Percentiles rank a stretch among this genome's conserved stretches.
Evolutionary conservation across 2,329 filamentous ascomycete species (phyloP).

Genomic region (Fusarium oligoseptatum): DNA sequence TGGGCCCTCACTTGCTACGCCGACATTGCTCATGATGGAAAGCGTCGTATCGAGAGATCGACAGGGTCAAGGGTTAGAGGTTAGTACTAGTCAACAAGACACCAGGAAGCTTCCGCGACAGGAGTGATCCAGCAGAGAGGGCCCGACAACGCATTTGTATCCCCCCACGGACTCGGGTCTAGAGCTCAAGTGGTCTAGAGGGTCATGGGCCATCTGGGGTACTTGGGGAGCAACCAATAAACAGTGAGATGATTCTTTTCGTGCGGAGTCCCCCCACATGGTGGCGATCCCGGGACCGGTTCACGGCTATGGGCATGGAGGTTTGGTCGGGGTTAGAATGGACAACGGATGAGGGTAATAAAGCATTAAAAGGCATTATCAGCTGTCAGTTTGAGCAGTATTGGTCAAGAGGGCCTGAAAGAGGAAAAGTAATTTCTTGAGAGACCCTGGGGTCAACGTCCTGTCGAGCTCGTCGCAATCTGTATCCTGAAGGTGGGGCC

Average conservation of each 20-base stretch:
- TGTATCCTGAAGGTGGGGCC: background rate
- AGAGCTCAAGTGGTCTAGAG: conserved; percentile 3
- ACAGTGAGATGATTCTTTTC: background rate
- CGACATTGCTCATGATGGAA: conserved; percentile 6
- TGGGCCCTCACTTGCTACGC: conserved; percentile 7
- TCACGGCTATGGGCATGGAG: conserved; percentile 9
- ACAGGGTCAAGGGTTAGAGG: conserved; percentile 14
- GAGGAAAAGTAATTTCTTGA: background rate
- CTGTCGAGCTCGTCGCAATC: background rate
- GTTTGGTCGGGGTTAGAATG: background rate
- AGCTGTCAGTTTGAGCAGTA: background rate
- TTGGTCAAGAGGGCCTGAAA: background rate
- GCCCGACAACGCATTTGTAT: conserved; percentile 35
- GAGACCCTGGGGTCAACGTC: background rate
- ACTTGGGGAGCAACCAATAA: conserved; percentile 10
- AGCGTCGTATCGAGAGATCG: background rate
- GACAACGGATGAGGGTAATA: too few species aligned
- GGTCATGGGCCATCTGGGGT: conserved; percentile 19
- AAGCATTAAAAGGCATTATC: background rate
- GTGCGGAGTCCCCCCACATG: conserved; percentile 26
- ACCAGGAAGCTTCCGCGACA: background rate
- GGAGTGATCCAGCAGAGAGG: background rate
- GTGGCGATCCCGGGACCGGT: conserved; percentile 18
- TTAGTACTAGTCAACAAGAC: background rate
- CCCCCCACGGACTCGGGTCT: conserved; percentile 14